phyloP scores from a whole-genome alignment of 257 asterid species.

The Pogostemon cablin region DNA sequence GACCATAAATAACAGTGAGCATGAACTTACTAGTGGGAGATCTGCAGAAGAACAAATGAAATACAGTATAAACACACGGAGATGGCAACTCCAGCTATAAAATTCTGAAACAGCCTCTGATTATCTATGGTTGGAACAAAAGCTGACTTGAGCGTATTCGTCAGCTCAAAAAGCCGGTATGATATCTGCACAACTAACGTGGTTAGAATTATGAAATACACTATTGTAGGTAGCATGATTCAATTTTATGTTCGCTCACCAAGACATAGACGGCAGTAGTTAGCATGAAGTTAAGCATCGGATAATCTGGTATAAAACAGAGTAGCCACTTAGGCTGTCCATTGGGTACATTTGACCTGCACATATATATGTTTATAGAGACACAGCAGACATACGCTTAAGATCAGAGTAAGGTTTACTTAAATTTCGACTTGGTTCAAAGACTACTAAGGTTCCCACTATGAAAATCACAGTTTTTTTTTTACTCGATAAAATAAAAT shows the following conservation, averaged over 20 bases:
- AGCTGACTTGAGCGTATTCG: constrained; percentile 77
- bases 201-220: background rate
- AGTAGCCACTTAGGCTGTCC: constrained; percentile 98
- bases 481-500: background rate
- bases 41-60: constrained; percentile 73
- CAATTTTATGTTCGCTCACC: constrained; percentile 44
- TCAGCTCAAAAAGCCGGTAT: constrained; percentile 80
- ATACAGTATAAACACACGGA: constrained; percentile 58
- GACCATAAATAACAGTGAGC: background rate
- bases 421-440: background rate
- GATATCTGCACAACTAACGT: constrained; percentile 64
- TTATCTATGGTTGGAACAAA: constrained; percentile 83
- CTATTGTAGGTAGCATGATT: background rate
- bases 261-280: constrained; percentile 69
- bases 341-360: constrained; percentile 75
- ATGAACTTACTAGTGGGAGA: constrained; percentile 61
- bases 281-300: constrained; percentile 84
- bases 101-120: constrained; percentile 62
- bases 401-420: constrained; percentile 1
- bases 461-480: background rate
- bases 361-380: constrained; percentile 25
- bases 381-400: constrained; percentile 19
- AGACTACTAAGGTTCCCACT: background rate
- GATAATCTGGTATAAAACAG: constrained; percentile 74
- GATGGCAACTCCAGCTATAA: constrained; percentile 62